Conservation (phyloP, 176 grass and related monocot species). For the Olyra latifolia region DNA sequence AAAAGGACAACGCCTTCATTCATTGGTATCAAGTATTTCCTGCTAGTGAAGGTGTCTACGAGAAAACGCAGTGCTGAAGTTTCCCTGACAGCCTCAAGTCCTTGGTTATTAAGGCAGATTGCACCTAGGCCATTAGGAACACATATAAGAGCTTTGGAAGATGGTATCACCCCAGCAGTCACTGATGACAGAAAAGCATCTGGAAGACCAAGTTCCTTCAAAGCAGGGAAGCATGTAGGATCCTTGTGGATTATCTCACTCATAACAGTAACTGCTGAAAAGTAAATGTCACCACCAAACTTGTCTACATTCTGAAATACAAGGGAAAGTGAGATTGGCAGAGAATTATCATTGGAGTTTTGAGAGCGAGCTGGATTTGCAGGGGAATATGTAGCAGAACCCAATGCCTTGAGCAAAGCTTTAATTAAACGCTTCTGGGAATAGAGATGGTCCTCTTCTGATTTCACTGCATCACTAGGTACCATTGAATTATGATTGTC, state of each 20-base stretch:
- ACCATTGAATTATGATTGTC: slow-evolving; percentile 56
- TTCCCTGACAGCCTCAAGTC: slow-evolving; percentile 85
- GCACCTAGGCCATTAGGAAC: slow-evolving; percentile 96
- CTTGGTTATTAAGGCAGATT: slow-evolving; percentile 89
- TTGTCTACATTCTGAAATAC: slow-evolving; percentile 88
- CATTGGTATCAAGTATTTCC: slow-evolving; percentile 92
- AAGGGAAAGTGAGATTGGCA: slow-evolving; percentile 83
- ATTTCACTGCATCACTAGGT: slow-evolving; percentile 56
- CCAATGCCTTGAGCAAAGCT: slow-evolving; percentile 92
- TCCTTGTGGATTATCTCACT: slow-evolving; percentile 99
- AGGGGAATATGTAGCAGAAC: slow-evolving; percentile 92
- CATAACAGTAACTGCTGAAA: slow-evolving; percentile 97
- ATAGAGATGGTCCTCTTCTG: slow-evolving; percentile 78
- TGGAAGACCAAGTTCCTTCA: slow-evolving; percentile 88
- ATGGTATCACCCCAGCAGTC: slow-evolving; percentile 68
- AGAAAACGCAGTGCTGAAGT: slow-evolving; percentile 79
- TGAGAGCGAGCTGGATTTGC: slow-evolving; percentile 74
- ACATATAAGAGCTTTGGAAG: slow-evolving; percentile 91
- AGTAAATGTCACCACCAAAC: slow-evolving; percentile 98
- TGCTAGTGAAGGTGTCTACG: slow-evolving; percentile 78
- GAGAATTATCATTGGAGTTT: slow-evolving; percentile 67
- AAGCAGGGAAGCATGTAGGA: slow-evolving; percentile 84
- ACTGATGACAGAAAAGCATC: slow-evolving; percentile 89
- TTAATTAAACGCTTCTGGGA: slow-evolving; percentile 89
- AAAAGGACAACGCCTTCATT: slow-evolving; percentile 96